Evolutionary conservation across 2,329 filamentous ascomycete species (phyloP), one percentile per base, ranked within the genome.

Genomic region (Leptographium lundbergii): DNA sequence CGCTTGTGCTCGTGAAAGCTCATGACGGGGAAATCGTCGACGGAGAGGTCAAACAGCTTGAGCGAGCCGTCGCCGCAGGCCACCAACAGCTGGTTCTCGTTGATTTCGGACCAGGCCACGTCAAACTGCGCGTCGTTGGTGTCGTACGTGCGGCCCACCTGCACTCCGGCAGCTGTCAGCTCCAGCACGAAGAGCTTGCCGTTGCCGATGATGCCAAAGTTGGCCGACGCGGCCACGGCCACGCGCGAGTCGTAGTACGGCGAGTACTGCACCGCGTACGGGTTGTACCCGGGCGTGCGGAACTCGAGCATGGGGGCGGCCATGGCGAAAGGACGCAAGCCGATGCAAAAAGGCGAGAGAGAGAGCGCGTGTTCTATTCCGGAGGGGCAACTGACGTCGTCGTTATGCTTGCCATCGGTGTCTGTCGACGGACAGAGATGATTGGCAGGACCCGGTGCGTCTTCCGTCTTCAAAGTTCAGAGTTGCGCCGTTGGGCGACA

Each of bases 51-150:
- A 72, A 94, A 99, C 54, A 99, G 82, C 75, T 96, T 96, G 68
- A 99, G 81, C 58, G 89, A 92, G 59, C 94, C 94, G 74, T 99
- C 94, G 63, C 94, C 94, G 65, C 89, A 91, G 0, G 91, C 91
- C 1, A 87, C 86, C 24, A 95, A 81, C 57, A 96, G 77, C 75
- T 99, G 94, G 73, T 94, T 95, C 75, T 96, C 92, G 75, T 99
- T 91, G 65, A 90, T 83, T 75, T 99, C 94, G 22, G 91, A 96
- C 91, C 94, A 97, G 29, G 91, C 82, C 57, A 94, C 79, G 73
- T 99, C 94, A 73, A 95, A 99, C 64, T 97, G 86, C 52, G 91
- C 89, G 72, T 99, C 94, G 76, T 97, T 95, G 13, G 94, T 99
- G 69, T 96, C 92, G 75, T 92, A 92, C 85, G 82, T 87, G 78